Conservation (phyloP, 306 rosid species). For the Lathyrus oleraceus region DNA sequence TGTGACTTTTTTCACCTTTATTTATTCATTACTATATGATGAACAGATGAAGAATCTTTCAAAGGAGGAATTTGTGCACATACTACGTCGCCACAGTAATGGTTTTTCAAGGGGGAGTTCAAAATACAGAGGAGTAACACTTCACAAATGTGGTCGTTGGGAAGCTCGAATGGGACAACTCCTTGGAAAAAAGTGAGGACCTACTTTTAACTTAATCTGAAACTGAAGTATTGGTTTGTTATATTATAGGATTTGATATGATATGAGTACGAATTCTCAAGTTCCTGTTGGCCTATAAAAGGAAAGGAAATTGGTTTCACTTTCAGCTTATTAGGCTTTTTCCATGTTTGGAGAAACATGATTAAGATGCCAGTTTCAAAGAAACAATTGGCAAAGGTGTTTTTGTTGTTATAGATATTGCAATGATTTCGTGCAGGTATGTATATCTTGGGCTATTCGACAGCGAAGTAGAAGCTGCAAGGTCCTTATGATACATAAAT, state of each 20-base stretch:
- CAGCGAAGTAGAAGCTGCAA: constrained; percentile 99
- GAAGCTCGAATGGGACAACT: constrained; percentile 99
- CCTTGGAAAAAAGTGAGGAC: constrained; percentile 98
- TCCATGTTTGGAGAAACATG: constrained; percentile 57
- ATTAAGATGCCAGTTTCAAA: constrained; percentile 68
- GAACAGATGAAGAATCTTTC: constrained; percentile 76
- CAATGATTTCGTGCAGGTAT: constrained; percentile 99
- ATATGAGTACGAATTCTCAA: constrained; percentile 32
- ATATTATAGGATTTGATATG: constrained; percentile 33
- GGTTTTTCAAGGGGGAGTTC: constrained; percentile 99
- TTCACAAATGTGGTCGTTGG: constrained; percentile 99
- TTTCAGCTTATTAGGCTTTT: constrained; percentile 40
- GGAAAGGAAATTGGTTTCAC: constrained; percentile 43
- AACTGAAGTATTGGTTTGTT: constrained; percentile 27
- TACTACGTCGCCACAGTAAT: constrained; percentile 91
- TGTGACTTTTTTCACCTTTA: constrained; percentile 12
- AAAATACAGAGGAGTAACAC: constrained; percentile 92
- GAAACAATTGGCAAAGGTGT: constrained; percentile 75
- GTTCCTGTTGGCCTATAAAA: constrained; percentile 41
- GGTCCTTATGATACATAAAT: constrained; percentile 90
- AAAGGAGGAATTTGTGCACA: constrained; percentile 97
- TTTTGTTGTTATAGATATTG: constrained; percentile 78
- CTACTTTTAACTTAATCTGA: constrained; percentile 40
- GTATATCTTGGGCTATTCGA: constrained; percentile 99
- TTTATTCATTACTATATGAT: constrained; percentile 1